Percentiles rank a stretch among this genome's conserved stretches.
These are phyloP conservation scores for Fusarium penzigii DNA, from an alignment of 2,329 filamentous ascomycete species.

Conservation along the genomic window DNA sequence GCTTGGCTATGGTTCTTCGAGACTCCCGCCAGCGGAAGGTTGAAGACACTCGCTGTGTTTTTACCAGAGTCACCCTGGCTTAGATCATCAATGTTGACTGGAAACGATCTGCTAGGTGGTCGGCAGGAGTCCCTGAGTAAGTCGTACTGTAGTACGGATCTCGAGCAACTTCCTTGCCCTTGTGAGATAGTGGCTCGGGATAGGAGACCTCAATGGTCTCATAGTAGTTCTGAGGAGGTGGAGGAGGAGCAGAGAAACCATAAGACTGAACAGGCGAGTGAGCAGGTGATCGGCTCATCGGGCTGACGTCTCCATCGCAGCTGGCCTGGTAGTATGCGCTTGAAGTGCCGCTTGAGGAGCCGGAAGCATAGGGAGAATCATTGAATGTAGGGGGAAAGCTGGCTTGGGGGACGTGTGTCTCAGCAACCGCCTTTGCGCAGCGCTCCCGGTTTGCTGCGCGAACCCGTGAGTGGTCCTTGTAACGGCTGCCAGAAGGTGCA, in stretches of 20 bases:
- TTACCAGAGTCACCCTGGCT: neutral
- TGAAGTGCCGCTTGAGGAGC: slow-evolving; percentile 42
- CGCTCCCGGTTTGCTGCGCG: slow-evolving; percentile 52
- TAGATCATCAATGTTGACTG: slow-evolving; percentile 19
- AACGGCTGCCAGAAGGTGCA: slow-evolving; percentile 53
- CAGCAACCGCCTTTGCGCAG: slow-evolving; percentile 47
- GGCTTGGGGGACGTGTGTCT: slow-evolving; percentile 36
- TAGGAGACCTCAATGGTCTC: slow-evolving; percentile 30
- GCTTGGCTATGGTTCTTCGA: too few species aligned
- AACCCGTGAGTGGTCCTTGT: slow-evolving; percentile 48
- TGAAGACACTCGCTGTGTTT: too few species aligned
- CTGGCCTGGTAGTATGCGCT: slow-evolving; percentile 48
- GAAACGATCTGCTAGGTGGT: slow-evolving; percentile 27
- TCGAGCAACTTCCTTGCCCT: slow-evolving; percentile 46
- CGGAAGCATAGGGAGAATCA: slow-evolving; percentile 40
- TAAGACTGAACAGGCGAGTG: slow-evolving; percentile 15
- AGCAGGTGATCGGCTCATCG: slow-evolving; percentile 9
- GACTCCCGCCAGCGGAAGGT: too few species aligned
- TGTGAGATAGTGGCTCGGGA: slow-evolving; percentile 32
- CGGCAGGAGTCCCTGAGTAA: slow-evolving; percentile 39
- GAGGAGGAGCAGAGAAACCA: slow-evolving; percentile 6
- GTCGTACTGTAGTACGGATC: slow-evolving; percentile 33
- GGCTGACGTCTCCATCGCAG: slow-evolving; percentile 20
- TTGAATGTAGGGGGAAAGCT: slow-evolving; percentile 38
- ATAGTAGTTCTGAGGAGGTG: slow-evolving; percentile 24